Evolutionary conservation across 2,329 filamentous ascomycete species (phyloP).

Genomic region (Alternaria sp.): DNA sequence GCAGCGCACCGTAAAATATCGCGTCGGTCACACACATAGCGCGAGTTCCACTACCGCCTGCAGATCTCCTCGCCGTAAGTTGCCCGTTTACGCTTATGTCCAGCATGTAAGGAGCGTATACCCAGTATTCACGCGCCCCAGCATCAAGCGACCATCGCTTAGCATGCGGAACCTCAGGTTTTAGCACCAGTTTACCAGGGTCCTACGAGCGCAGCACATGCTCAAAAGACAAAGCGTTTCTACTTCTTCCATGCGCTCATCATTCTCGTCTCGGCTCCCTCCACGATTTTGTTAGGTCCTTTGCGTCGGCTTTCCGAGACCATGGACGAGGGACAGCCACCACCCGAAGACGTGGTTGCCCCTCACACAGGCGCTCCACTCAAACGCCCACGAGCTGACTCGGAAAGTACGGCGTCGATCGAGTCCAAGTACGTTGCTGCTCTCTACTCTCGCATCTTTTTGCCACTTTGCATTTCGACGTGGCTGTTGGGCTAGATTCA

Average conservation of each 20-base stretch:
- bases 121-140: conserved; percentile 28
- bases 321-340: conserved; percentile 51
- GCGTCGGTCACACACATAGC: conserved; percentile 5
- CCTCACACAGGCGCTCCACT: conserved; percentile 46
- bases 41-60: conserved; percentile 2
- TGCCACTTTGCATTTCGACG: background rate
- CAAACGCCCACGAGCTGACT: conserved; percentile 46
- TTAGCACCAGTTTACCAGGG: conserved; percentile 17
- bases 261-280: conserved; percentile 26
- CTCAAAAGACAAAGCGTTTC: conserved; percentile 4
- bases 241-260: conserved; percentile 15
- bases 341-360: conserved; percentile 47
- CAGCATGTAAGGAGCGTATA: conserved; percentile 22
- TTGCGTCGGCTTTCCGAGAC: conserved; percentile 41
- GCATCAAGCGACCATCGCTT: conserved; percentile 34
- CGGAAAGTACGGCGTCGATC: conserved; percentile 43
- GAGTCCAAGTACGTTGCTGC: conserved; percentile 46
- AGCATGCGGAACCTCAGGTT: conserved; percentile 30
- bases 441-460: conserved; percentile 8
- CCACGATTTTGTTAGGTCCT: conserved; percentile 23
- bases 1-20: conserved; percentile 4
- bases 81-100: conserved; percentile 21
- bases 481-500: conserved; percentile 1
- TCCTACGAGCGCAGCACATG: conserved; percentile 16
- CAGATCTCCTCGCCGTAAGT: conserved; percentile 16